Percentiles rank a stretch among this genome's conserved stretches.
Evolutionary conservation across 2,329 filamentous ascomycete genomes (phyloP).

Genomic region (Trichoderma lentiforme): DNA sequence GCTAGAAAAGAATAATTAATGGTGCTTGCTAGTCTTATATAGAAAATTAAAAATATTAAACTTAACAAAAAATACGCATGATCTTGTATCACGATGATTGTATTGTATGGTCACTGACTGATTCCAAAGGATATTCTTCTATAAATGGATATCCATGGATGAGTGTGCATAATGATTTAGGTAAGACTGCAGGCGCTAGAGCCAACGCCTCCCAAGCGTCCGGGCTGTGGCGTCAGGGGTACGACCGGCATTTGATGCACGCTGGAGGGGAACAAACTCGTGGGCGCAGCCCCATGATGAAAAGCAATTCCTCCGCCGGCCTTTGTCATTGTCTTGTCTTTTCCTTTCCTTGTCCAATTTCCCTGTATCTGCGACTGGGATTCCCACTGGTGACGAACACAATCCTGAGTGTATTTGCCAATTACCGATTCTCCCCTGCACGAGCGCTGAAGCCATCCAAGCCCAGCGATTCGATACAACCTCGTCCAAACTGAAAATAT

Average conservation of each 20-base stretch:
- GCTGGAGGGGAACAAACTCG: neutral
- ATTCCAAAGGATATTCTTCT: neutral
- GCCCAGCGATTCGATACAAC: neutral
- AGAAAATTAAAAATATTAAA: neutral
- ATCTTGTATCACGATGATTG: neutral
- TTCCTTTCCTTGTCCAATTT: neutral
- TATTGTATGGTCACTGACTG: neutral
- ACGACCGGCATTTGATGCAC: neutral
- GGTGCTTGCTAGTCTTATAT: neutral
- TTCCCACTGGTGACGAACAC: neutral
- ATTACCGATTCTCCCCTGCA: neutral
- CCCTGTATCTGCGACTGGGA: neutral
- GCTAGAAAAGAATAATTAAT: neutral
- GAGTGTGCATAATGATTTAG: neutral
- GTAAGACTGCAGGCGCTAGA: neutral
- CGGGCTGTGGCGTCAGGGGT: constrained; percentile 9
- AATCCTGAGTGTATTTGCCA: neutral
- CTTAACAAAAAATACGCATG: neutral
- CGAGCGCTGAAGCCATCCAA: neutral
- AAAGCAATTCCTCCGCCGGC: neutral
- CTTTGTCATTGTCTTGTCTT: neutral
- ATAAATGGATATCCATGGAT: neutral
- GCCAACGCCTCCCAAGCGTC: neutral
- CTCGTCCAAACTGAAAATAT: neutral
- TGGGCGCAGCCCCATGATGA: neutral